Base-by-base conservation (phyloP, 2,329 filamentous ascomycete species). In the Fusarium tjaetaba region DNA sequence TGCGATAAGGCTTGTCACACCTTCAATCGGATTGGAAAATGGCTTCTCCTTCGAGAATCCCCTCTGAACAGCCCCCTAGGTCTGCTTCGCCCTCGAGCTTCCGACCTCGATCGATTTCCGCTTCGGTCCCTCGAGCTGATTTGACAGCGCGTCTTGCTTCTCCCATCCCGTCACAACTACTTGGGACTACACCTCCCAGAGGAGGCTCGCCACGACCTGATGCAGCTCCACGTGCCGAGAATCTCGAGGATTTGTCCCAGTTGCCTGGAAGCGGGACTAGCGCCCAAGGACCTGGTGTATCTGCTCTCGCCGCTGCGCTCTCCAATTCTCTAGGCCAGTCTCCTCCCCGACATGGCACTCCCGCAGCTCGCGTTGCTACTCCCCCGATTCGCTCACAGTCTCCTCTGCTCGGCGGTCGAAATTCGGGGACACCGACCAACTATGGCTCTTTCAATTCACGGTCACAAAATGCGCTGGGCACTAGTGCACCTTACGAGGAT, bases 361-460 rank as follows among this genome's bases (percentile, higher is more conserved):
- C 90, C 15, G 67, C 67, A 43, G 85, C 85, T 36, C 84, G 90
- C 64, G 82, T 90, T 45, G 84, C 86, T 48, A 93, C 92, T 51
- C 92, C 92, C 48, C 81, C 82, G 34, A 76, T 80, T 38, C 80
- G 81, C 62, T 77, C 83, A 32, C 80, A 81, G 49, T 84, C 83
- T n/a, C 83, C 82, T 41, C 77, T 77, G 43, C 82, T 85, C 32
- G 82, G 85, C 55, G 82, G 75, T 43, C 76, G 80, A 53, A 72
- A 72, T 34, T 86, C 70, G 84, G 88, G 67, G 82, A 88, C 90
- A 7, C 89, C 90, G 32, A 93, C 92, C 70, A 93, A 92, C 78
- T 97, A 96, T 81, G 96, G 95, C 60, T 97, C 95, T 15, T 95
- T 97, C 77, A 94, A 96, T 72, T 89, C 90, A 56, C 89, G 91